phyloP scores from a whole-genome alignment of 495 filamentous ascomycete species.

The Daldinia caldariorum region DNA sequence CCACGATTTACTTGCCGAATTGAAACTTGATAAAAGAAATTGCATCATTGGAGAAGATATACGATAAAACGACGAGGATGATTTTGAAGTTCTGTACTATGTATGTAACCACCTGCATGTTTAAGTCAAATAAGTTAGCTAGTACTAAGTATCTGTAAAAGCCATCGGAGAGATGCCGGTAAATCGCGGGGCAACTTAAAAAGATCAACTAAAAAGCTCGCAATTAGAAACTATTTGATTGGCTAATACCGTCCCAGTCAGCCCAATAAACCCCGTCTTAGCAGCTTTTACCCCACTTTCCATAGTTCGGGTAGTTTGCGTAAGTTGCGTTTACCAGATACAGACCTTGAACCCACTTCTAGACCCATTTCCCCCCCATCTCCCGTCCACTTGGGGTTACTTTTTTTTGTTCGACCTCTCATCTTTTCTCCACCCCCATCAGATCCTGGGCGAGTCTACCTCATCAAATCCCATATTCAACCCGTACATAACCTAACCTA shows the following conservation, averaged over 20 bases:
- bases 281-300: constrained; percentile 38
- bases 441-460: constrained; percentile 32
- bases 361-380: constrained; percentile 2
- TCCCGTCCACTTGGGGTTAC: constrained; percentile 6
- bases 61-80: not conserved
- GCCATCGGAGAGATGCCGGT: constrained; percentile 39
- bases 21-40: not conserved
- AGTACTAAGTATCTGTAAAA: no score
- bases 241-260: constrained; percentile 5
- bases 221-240: constrained; percentile 42
- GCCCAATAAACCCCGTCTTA: no score
- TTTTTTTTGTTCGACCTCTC: constrained; percentile 13
- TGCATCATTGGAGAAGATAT: constrained; percentile 11
- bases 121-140: no score
- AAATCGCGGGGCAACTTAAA: constrained; percentile 35
- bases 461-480: constrained; percentile 31
- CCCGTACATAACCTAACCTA: not conserved
- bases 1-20: not conserved
- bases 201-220: constrained; percentile 24
- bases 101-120: no score
- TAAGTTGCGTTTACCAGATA: constrained; percentile 7
- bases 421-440: not conserved
- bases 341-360: not conserved
- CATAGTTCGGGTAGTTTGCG: constrained; percentile 11
- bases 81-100: not conserved